Evolutionary conservation across 306 rosid species (phyloP), one percentile per base, ranked within the genome.

Genomic region (Vicia villosa): DNA sequence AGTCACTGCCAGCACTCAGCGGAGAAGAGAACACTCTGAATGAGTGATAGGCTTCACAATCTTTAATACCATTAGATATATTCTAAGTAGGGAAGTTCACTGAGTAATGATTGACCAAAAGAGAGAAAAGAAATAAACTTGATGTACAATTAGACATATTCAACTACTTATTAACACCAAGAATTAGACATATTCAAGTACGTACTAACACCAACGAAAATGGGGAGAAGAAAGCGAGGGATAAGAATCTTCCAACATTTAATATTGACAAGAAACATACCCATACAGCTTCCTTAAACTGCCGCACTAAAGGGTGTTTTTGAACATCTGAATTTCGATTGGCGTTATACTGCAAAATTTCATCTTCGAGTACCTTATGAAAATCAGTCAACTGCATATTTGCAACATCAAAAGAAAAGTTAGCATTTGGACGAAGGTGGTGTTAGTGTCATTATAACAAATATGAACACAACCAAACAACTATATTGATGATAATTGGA

Each of bases 231-330:
- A 45, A 22, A 1, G 40, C 22, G 11, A 46, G 5, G 37, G 16
- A 14, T 40, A 51, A 36, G 21, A 36, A 59, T 16, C 60, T 45
- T 74, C 59, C 16, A 5, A 15, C 9, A 63, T 42, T 70, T 68
- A 45, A 34, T 20, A 54, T 24, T 46, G 49, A 24, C 17, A 67
- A 66, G 76, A 57, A 69, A 69, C 83, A 80, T 88, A 94, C 99
- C 99, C 99, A 94, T 14, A 94, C 78, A 73, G 92, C 96, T 80
- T 94, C 92, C 83, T 79, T 83, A 70, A 88, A 94, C 69, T 91
- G 89, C 62, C 89, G 95, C 32, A 84, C 16, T 22, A 88, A 43
- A 55, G 83, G 57, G 68, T 86, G 30, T 34, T 22, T 85, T 54
- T 60, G 68, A 43, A 78, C 71, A 73, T 73, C 70, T 47, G 92